Percentiles rank a stretch among this genome's conserved stretches.
phyloP scores from a whole-genome alignment of 352 stramenopile genomes.

The Pythium angustatum region DNA sequence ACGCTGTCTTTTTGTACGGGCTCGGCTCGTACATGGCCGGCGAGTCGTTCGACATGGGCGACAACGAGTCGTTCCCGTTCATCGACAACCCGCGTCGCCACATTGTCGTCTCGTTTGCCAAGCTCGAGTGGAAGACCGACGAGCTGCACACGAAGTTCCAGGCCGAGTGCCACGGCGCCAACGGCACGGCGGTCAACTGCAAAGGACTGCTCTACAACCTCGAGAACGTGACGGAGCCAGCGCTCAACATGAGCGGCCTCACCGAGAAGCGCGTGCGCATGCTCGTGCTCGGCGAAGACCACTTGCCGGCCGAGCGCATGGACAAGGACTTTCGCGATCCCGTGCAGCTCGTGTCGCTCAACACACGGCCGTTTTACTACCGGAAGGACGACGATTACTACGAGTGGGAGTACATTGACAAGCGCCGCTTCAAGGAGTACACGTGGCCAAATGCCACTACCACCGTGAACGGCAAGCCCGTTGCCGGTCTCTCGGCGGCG shows the following conservation, averaged over 20 bases:
- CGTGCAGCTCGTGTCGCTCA: slow-evolving; percentile 30
- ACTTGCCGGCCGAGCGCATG: slow-evolving; percentile 9
- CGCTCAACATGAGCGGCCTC: neutral
- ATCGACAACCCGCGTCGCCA: slow-evolving; percentile 8
- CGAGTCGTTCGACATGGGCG: slow-evolving; percentile 19
- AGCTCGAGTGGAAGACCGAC: slow-evolving; percentile 16
- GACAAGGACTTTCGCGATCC: slow-evolving; percentile 14
- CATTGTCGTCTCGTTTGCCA: slow-evolving; percentile 16
- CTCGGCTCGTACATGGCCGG: slow-evolving; percentile 29
- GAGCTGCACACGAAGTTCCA: slow-evolving; percentile 10
- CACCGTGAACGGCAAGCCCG: neutral
- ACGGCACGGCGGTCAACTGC: neutral
- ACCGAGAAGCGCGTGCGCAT: slow-evolving; percentile 14
- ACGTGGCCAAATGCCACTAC: neutral
- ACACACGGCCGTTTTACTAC: slow-evolving; percentile 28
- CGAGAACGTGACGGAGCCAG: slow-evolving; percentile 9
- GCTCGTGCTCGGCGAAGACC: slow-evolving; percentile 9
- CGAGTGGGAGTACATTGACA: slow-evolving; percentile 38
- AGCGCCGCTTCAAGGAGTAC: slow-evolving; percentile 6
- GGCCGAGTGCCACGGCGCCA: slow-evolving; percentile 3
- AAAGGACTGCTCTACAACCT: slow-evolving; percentile 10
- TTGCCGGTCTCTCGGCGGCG: neutral
- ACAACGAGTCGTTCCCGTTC: neutral
- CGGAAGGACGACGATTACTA: slow-evolving; percentile 6
- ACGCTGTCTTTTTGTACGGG: slow-evolving; percentile 39